These are phyloP conservation scores for Aureobasidium vineae DNA, from an alignment of 2,329 filamentous ascomycete species.

Conservation along the genomic window DNA sequence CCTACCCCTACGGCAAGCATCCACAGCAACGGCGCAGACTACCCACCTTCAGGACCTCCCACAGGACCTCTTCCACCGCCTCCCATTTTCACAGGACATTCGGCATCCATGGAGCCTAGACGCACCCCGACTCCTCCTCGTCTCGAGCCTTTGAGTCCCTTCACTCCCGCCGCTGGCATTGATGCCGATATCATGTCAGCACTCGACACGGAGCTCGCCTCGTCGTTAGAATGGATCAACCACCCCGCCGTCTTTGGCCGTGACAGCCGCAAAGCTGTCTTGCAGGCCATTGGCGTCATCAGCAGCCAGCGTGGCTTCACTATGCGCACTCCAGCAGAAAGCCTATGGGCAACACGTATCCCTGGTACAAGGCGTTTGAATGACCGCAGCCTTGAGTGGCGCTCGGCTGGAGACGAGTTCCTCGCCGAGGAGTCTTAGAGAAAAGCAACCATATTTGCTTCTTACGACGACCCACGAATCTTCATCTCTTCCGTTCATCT, in stretches of 20 bases:
- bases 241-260: slow-evolving; percentile 93
- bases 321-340: slow-evolving; percentile 85
- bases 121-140: slow-evolving; percentile 44
- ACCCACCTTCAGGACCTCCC: neutral
- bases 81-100: slow-evolving; percentile 7
- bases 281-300: slow-evolving; percentile 96
- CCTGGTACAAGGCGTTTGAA: slow-evolving; percentile 76
- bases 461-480: slow-evolving; percentile 19
- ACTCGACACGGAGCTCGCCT: slow-evolving; percentile 85
- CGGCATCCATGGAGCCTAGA: slow-evolving; percentile 30
- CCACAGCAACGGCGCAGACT: slow-evolving; percentile 18
- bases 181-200: slow-evolving; percentile 78
- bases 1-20: slow-evolving; percentile 37
- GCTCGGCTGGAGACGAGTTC: slow-evolving; percentile 72
- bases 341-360: slow-evolving; percentile 82
- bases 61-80: slow-evolving; percentile 28
- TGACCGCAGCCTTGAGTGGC: slow-evolving; percentile 85
- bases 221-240: slow-evolving; percentile 93
- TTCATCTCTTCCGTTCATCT: neutral
- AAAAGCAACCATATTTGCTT: neutral
- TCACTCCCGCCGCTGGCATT: slow-evolving; percentile 67
- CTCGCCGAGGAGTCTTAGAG: slow-evolving; percentile 30
- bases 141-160: slow-evolving; percentile 47
- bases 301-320: slow-evolving; percentile 92
- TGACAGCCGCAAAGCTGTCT: slow-evolving; percentile 89